phyloP scores from a whole-genome alignment of 1,284 basidiomycete genomes.

The Inonotus hispidus region DNA sequence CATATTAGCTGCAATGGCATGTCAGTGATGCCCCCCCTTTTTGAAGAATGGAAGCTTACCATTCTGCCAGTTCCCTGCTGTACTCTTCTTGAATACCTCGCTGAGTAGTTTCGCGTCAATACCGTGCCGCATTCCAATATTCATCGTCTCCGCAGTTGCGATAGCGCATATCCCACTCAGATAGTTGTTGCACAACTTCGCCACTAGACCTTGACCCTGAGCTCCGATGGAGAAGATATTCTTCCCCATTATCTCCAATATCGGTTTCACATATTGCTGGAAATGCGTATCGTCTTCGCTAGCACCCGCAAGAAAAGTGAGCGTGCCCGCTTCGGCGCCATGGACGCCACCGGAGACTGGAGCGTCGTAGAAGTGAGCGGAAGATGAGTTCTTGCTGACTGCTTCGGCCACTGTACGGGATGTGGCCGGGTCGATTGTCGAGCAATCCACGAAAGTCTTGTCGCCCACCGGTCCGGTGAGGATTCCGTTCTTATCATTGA shows the following conservation, averaged over 20 bases:
- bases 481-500: constrained; percentile 16
- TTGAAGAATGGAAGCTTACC: not conserved
- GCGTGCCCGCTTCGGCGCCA: constrained; percentile 20
- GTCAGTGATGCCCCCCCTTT: not conserved
- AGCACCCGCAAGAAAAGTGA: constrained; percentile 20
- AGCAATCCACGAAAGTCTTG: constrained; percentile 19
- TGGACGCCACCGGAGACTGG: constrained; percentile 22
- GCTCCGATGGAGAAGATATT: constrained; percentile 19
- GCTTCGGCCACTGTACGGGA: constrained; percentile 20
- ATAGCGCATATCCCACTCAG: constrained; percentile 21
- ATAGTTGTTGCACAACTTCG: constrained; percentile 22
- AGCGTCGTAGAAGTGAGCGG: constrained; percentile 20
- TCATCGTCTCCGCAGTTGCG: constrained; percentile 23
- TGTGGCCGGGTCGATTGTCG: constrained; percentile 22
- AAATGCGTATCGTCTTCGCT: constrained; percentile 14
- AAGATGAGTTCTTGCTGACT: constrained; percentile 8
- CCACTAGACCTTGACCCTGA: constrained; percentile 20
- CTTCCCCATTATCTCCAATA: constrained; percentile 19
- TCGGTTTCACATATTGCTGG: constrained; percentile 12
- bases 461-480: constrained; percentile 17
- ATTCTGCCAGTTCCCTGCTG: constrained; percentile 21
- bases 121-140: constrained; percentile 21
- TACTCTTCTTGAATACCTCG: constrained; percentile 21
- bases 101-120: constrained; percentile 20
- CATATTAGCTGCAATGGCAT: constrained; percentile 2